A percentile compares a stretch with the other conserved stretches of the same genome.
Evolutionary conservation across 2,329 filamentous ascomycete species (phyloP).

Genomic region (Bipolaris zeicola): DNA sequence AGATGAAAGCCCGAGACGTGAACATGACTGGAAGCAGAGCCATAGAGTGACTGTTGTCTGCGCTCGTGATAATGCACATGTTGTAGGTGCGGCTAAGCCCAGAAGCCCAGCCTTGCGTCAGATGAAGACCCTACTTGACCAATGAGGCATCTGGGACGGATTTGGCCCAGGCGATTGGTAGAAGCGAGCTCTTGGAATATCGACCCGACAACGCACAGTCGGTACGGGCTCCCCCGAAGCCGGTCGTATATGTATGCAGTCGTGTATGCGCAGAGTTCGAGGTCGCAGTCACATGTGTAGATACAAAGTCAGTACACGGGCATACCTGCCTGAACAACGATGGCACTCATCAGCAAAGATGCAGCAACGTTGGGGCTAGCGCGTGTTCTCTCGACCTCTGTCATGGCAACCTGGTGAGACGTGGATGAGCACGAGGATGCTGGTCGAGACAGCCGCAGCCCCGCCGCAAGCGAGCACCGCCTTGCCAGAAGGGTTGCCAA

Average conservation of each 20-base stretch:
- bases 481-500: not conserved
- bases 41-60: not conserved
- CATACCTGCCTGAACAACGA: not conserved
- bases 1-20: conserved; percentile 1
- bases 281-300: not conserved
- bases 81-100: conserved; percentile 2
- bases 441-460: not conserved
- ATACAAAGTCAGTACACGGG: not conserved
- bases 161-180: not conserved
- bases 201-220: not conserved
- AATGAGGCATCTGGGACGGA: not conserved
- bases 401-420: not conserved
- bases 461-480: not conserved
- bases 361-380: not conserved
- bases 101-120: not conserved
- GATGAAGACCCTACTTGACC: not conserved
- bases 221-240: not conserved
- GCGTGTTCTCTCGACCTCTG: not conserved
- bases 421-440: not conserved
- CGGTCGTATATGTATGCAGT: not conserved
- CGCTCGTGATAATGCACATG: conserved; percentile 4
- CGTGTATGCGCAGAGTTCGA: not conserved
- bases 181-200: not conserved
- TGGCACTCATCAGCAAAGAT: not conserved
- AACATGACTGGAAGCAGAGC: not conserved